phyloP scores from a whole-genome alignment of 805 yeast genomes.

The Lipomyces mesembrius region DNA sequence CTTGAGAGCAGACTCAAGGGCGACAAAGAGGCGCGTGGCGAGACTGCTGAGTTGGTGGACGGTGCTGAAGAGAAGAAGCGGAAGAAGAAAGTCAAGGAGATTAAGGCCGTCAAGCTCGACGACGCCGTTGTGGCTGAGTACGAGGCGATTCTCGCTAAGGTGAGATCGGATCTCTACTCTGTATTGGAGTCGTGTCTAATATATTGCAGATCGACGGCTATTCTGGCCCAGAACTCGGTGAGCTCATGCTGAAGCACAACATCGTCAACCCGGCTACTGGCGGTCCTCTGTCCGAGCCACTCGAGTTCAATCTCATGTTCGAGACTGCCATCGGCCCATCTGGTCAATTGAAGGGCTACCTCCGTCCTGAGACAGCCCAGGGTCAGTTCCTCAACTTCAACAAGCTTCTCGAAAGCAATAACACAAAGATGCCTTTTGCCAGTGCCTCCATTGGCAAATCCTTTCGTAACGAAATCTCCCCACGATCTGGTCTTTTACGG shows the following conservation, averaged over 20 bases:
- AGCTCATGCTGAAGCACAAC: constrained; percentile 76
- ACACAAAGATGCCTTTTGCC: constrained; percentile 98
- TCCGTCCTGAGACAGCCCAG: constrained; percentile 99
- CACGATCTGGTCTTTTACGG: constrained; percentile 95
- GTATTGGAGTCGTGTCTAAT: neutral
- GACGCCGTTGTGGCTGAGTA: constrained; percentile 80
- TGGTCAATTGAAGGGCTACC: constrained; percentile 90
- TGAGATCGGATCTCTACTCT: neutral
- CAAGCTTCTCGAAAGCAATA: constrained; percentile 92
- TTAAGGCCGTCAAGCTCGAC: constrained; percentile 78
- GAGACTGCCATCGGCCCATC: constrained; percentile 99
- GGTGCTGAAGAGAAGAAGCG: constrained; percentile 87
- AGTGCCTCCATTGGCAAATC: constrained; percentile 98
- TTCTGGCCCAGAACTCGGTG: constrained; percentile 91
- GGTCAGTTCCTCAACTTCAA: constrained; percentile 97
- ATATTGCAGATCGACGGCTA: constrained; percentile 74
- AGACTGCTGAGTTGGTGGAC: constrained; percentile 59
- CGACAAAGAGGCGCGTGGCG: constrained; percentile 94
- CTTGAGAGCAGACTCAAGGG: constrained; percentile 95
- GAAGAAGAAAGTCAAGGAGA: constrained; percentile 95
- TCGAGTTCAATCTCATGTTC: constrained; percentile 96
- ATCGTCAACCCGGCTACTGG: constrained; percentile 93
- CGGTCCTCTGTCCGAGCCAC: constrained; percentile 84
- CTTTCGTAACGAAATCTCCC: constrained; percentile 98
- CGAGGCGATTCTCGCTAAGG: constrained; percentile 75